Evolutionary conservation across 2,329 filamentous ascomycete genomes (phyloP).

Genomic region (Hortaea werneckii): DNA sequence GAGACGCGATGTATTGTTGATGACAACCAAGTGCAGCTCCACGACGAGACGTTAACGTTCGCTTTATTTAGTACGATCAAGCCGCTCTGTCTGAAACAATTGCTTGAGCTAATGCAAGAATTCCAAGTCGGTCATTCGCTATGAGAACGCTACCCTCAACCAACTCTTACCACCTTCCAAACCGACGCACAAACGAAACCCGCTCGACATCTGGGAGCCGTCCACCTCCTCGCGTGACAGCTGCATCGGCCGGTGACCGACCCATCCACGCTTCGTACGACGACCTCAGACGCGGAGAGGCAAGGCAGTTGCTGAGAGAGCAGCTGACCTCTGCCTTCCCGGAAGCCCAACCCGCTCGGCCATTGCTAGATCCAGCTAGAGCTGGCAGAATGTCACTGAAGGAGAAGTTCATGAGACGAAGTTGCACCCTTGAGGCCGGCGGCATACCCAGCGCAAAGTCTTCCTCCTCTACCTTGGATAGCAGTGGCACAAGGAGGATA

Average conservation of each 20-base stretch:
- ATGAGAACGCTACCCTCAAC: too few species aligned
- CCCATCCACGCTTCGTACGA: constrained; percentile 7
- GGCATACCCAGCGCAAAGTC: constrained; percentile 6
- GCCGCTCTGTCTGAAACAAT: too few species aligned
- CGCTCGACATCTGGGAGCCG: too few species aligned
- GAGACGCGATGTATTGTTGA: too few species aligned
- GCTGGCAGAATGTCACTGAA: constrained; percentile 5
- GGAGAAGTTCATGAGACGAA: constrained; percentile 5
- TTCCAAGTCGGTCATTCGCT: too few species aligned
- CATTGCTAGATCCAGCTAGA: not conserved
- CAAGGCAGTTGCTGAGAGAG: constrained; percentile 8
- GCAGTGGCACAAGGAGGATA: constrained; percentile 7
- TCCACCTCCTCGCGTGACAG: too few species aligned
- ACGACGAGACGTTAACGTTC: too few species aligned
- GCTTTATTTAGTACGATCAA: too few species aligned
- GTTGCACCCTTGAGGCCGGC: constrained; percentile 4
- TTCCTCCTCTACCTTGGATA: constrained; percentile 10
- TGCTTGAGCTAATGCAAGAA: too few species aligned
- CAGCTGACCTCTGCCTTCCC: constrained; percentile 11
- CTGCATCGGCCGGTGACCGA: not conserved
- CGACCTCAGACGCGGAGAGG: constrained; percentile 7
- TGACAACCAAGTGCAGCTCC: too few species aligned
- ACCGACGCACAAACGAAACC: too few species aligned
- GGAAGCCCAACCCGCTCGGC: constrained; percentile 3
- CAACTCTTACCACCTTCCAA: too few species aligned